Percentiles rank a stretch among this genome's conserved stretches.
These are phyloP conservation scores for Cyclotella sp. DNA, from an alignment of 108 stramenopile genomes.

Conservation along the genomic window DNA sequence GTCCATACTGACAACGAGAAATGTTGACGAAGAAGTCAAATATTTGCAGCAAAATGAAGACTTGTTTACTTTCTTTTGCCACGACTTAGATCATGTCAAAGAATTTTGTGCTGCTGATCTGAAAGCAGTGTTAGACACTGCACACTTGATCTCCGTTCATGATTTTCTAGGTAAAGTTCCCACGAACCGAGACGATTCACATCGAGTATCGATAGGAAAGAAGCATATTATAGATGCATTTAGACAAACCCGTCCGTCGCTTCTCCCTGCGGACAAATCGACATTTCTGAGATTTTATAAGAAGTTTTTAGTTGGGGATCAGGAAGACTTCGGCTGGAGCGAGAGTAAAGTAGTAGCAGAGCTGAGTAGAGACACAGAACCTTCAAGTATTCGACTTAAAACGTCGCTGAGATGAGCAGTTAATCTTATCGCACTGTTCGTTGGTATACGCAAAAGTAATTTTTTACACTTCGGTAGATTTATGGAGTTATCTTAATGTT, in stretches of 20 bases:
- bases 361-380: too few species aligned
- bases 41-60: slow-evolving; percentile 26
- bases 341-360: too few species aligned
- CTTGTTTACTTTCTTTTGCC: slow-evolving; percentile 26
- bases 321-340: too few species aligned
- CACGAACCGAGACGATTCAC: neutral
- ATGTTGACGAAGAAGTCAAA: slow-evolving; percentile 51
- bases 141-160: slow-evolving; percentile 79
- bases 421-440: too few species aligned
- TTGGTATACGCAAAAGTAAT: too few species aligned
- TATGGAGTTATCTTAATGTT: too few species aligned
- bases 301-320: slow-evolving; percentile 13
- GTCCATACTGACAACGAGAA: slow-evolving; percentile 57
- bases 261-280: slow-evolving; percentile 31
- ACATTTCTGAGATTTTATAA: slow-evolving; percentile 29
- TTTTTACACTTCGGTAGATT: too few species aligned
- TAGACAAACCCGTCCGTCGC: slow-evolving; percentile 42
- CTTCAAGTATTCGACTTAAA: too few species aligned
- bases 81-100: slow-evolving; percentile 32
- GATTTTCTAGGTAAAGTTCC: slow-evolving; percentile 30
- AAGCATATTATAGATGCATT: slow-evolving; percentile 45
- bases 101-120: slow-evolving; percentile 82
- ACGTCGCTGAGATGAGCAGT: too few species aligned
- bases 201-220: slow-evolving; percentile 20
- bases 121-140: slow-evolving; percentile 79